These are phyloP conservation scores for Aspergillus puulaauensis DNA, from an alignment of 2,329 filamentous ascomycete genomes.

Conservation along the genomic window DNA sequence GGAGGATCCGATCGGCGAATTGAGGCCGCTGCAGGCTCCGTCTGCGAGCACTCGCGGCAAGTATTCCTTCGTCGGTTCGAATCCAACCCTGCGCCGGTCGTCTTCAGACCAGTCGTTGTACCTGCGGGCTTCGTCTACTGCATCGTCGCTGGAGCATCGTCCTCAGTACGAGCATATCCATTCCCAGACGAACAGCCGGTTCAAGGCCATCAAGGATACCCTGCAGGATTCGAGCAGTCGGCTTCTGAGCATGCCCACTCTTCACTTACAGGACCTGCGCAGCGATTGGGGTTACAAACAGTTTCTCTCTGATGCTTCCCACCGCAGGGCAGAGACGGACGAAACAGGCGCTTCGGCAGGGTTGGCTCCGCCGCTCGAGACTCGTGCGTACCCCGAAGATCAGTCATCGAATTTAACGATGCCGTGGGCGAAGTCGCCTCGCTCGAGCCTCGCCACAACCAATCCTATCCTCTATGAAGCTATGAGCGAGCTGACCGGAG, in stretches of 20 bases:
- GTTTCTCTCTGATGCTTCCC: conserved; percentile 30
- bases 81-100: conserved; percentile 54
- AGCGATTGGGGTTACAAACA: conserved; percentile 36
- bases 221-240: conserved; percentile 78
- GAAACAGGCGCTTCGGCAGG: conserved; percentile 1
- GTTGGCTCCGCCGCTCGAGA: background rate
- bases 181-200: conserved; percentile 81
- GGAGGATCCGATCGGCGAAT: conserved; percentile 35
- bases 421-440: conserved; percentile 20
- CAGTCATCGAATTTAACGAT: background rate
- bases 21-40: conserved; percentile 23
- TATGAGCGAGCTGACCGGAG: conserved; percentile 71
- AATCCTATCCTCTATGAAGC: conserved; percentile 56
- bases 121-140: conserved; percentile 70
- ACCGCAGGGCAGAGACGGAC: conserved; percentile 15
- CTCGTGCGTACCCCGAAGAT: background rate
- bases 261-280: conserved; percentile 41
- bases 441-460: conserved; percentile 24
- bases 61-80: conserved; percentile 32
- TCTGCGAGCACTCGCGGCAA: conserved; percentile 28
- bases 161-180: conserved; percentile 75
- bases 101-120: conserved; percentile 76
- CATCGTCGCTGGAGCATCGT: conserved; percentile 83
- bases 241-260: conserved; percentile 50
- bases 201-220: conserved; percentile 88